Base-by-base conservation (phyloP, 495 filamentous ascomycete genomes). In the Hyaloscypha finlandica region DNA sequence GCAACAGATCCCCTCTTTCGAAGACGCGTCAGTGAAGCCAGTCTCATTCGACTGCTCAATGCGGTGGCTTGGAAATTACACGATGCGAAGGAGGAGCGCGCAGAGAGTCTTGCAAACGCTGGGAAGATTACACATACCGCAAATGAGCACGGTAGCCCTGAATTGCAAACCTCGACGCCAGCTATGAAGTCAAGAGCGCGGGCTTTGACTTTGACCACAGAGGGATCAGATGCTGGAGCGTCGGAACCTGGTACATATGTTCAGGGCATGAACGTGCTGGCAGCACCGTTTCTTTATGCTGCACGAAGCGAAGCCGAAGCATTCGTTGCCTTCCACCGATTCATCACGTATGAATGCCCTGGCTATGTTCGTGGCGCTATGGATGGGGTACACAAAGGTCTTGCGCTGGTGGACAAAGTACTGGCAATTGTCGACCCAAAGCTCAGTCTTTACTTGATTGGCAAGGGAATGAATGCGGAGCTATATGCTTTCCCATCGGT, bases 251-350 rank as follows among this genome's bases (percentile, higher is more conserved):
- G 91, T 14, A 92, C 91, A 61, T 99, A 99, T 75, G 96, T 98
- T 6, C 95, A 99, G 75, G 95, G 95, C 65, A 98, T 99, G 95
- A 99, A 98, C 74, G 94, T 98, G n/a, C 86, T 99, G n/a, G 94
- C 92, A 42, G 95, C 95, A 9, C 96, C 95, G 0, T 97, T 99
- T 72, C 84, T 98, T 52, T 99, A 99, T 77, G 93, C 94, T 3
- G 93, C 95, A 20, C 89, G 92, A 67, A 96, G 92, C 72, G 95
- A 99, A 77, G 91, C 93, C 0, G 93, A 99, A 75, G 95, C 96
- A 12, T 98, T 97, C 64, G 88, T 91, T 32, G 88, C 93, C 11
- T 98, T 99, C 75, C 87, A 96, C 73, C 87, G 87, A 51, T 94
- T 97, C 68, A 87, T 98, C 68, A 95, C 92, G 9, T 83, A 83